A percentile compares a stretch with the other conserved stretches of the same genome.
Conservation (phyloP, 2,329 filamentous ascomycete species). For the Celoporthe dispersa region DNA sequence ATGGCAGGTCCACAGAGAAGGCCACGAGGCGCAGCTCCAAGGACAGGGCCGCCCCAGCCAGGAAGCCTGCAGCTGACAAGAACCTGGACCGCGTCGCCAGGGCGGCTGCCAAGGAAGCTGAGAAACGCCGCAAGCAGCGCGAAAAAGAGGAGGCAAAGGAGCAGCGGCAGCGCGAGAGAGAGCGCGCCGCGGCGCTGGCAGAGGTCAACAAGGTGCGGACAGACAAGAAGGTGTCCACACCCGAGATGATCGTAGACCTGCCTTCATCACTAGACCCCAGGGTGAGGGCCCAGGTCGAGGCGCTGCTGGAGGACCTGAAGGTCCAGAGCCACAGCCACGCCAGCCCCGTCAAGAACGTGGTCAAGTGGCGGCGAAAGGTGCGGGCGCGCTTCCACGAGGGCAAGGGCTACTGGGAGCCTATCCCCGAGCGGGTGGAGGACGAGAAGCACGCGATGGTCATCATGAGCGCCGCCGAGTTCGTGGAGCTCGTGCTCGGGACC, state of each 20-base stretch:
- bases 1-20: not conserved
- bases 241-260: constrained; percentile 79
- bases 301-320: constrained; percentile 55
- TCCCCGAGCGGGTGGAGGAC: constrained; percentile 51
- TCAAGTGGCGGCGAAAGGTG: constrained; percentile 73
- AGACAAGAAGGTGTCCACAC: constrained; percentile 73
- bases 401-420: constrained; percentile 67
- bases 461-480: constrained; percentile 67
- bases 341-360: constrained; percentile 54
- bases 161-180: constrained; percentile 65
- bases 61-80: constrained; percentile 28
- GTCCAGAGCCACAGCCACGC: constrained; percentile 52
- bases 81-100: constrained; percentile 45
- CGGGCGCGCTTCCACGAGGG: constrained; percentile 65
- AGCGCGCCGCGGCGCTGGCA: constrained; percentile 66
- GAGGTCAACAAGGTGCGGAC: constrained; percentile 75
- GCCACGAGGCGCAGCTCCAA: constrained; percentile 19
- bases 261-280: constrained; percentile 58
- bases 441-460: constrained; percentile 68
- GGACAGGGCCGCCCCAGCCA: constrained; percentile 30
- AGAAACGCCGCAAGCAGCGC: constrained; percentile 58
- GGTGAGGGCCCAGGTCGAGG: constrained; percentile 50
- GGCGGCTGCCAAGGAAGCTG: constrained; percentile 53
- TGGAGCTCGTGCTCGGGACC: constrained; percentile 57
- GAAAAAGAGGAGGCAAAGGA: constrained; percentile 65